A percentile compares a stretch with the other conserved stretches of the same genome.
Evolutionary conservation across 805 yeast species (phyloP).

Genomic region (Metschnikowia lochheadii): DNA sequence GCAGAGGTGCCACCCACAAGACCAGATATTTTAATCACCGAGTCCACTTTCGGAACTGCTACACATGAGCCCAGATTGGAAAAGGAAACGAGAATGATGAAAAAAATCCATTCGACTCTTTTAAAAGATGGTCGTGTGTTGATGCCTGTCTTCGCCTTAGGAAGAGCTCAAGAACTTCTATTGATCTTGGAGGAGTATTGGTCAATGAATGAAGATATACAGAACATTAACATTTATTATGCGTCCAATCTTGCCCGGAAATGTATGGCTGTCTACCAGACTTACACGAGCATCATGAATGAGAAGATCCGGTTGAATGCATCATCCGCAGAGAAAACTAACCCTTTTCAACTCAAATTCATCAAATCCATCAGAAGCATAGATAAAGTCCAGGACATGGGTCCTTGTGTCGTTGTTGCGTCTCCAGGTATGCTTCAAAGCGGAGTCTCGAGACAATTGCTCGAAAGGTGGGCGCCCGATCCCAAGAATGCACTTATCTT

Average conservation of each 20-base stretch:
- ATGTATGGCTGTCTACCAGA: slow-evolving; percentile 96
- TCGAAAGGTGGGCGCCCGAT: slow-evolving; percentile 98
- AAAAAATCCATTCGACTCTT: slow-evolving; percentile 77
- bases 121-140: slow-evolving; percentile 87
- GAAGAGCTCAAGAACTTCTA: slow-evolving; percentile 92
- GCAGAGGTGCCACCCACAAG: slow-evolving; percentile 89
- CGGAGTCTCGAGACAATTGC: slow-evolving; percentile 85
- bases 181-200: slow-evolving; percentile 93
- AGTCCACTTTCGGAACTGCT: slow-evolving; percentile 97
- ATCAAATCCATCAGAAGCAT: slow-evolving; percentile 74
- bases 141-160: slow-evolving; percentile 93
- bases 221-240: slow-evolving; percentile 77
- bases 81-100: slow-evolving; percentile 77
- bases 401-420: slow-evolving; percentile 94
- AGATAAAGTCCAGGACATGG: slow-evolving; percentile 85
- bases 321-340: slow-evolving; percentile 35
- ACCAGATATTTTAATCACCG: slow-evolving; percentile 89
- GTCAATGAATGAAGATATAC: slow-evolving; percentile 78
- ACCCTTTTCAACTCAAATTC: slow-evolving; percentile 87
- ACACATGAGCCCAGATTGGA: slow-evolving; percentile 88
- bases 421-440: slow-evolving; percentile 98
- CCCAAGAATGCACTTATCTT: slow-evolving; percentile 80
- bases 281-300: slow-evolving; percentile 96
- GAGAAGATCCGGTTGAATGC: slow-evolving; percentile 73
- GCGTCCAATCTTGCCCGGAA: slow-evolving; percentile 92